A percentile compares a stretch with the other conserved stretches of the same genome.
phyloP scores from a whole-genome alignment of 2,329 filamentous ascomycete species.

The Calonectria pseudoreteaudii region DNA sequence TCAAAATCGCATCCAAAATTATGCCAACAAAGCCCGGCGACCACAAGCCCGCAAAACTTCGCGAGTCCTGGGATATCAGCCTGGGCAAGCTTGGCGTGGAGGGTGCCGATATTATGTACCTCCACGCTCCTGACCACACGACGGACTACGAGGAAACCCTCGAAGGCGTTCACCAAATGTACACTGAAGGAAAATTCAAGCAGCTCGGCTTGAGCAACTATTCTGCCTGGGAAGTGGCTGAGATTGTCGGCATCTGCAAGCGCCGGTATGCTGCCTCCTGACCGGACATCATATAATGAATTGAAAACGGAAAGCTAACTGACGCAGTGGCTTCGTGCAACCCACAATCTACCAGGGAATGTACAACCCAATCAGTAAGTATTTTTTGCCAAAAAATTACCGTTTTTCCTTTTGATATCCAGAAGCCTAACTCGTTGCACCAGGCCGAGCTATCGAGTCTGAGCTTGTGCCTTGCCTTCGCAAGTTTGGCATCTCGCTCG shows the following conservation, averaged over 20 bases:
- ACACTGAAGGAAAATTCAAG: conserved; percentile 79
- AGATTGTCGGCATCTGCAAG: conserved; percentile 62
- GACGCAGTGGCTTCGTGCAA: conserved; percentile 70
- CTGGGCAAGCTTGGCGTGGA: neutral
- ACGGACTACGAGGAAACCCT: conserved; percentile 78
- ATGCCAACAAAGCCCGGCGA: conserved; percentile 18
- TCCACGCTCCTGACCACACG: conserved; percentile 67
- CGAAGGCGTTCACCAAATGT: conserved; percentile 74
- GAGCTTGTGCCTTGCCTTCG: conserved; percentile 75
- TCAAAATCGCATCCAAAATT: conserved; percentile 76
- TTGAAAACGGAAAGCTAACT: neutral
- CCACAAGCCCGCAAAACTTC: conserved; percentile 4
- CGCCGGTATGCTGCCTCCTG: neutral
- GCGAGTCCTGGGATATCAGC: conserved; percentile 7
- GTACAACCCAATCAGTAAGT: conserved; percentile 58
- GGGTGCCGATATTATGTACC: conserved; percentile 25
- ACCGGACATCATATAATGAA: neutral
- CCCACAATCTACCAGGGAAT: conserved; percentile 82
- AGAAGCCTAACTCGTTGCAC: neutral
- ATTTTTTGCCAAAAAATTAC: neutral
- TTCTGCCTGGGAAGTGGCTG: conserved; percentile 81
- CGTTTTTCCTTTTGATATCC: neutral
- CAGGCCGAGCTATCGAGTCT: conserved; percentile 67
- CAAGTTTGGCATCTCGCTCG: conserved; percentile 76
- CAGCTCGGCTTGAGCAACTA: conserved; percentile 79